Base-by-base conservation (phyloP, 805 yeast genomes). In the Starmerella stigmatis region DNA sequence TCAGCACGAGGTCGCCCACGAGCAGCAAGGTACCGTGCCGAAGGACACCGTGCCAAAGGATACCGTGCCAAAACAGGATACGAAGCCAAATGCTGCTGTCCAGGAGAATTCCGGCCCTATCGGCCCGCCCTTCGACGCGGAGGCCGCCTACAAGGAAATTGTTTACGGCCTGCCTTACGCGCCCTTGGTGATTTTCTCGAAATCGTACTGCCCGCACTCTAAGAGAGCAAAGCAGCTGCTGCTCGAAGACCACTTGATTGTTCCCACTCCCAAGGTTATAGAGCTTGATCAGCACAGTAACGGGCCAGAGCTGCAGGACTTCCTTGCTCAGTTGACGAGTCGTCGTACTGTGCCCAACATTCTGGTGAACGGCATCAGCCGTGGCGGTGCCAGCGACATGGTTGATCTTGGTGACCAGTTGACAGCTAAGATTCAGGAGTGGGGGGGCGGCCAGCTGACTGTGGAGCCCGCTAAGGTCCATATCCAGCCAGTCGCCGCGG, bases 351-450 rank as follows among this genome's bases (percentile, higher is more conserved):
- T 92, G 12, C 98, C 98, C 21, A 92, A 92, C 60, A 74, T 92
- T 17, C 69, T 85, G 44, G 74, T 89, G 44, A 81, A 78, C 45
- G 81, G 82, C 8, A 61, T 72, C 21, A 79, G 89, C 39, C 72
- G 82, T 53, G 98, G 98, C 31, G 98, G 98, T 3, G 76, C 76
- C 32, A 96, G 86, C 61, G 96, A 88, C 45, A 75, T 92, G 61
- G 68, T 63, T 21, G 69, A 65, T 27, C 65, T 85, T 46, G 86
- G 84, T 57, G 67, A 70, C 17, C 65, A 64, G 41, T 69, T 89
- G 46, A 66, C 74, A 23, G 65, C 66, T 1, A 63, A 62, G 43
- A 67, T 86, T 57, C 66, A 64, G 34, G 62, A 62, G n/a, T 83
- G 94, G 94, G 60, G 54, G 20, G 43, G 47, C n/a, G 55, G 53